phyloP scores from a whole-genome alignment of 202 grass and related monocot genomes.

The Zizania palustris region DNA sequence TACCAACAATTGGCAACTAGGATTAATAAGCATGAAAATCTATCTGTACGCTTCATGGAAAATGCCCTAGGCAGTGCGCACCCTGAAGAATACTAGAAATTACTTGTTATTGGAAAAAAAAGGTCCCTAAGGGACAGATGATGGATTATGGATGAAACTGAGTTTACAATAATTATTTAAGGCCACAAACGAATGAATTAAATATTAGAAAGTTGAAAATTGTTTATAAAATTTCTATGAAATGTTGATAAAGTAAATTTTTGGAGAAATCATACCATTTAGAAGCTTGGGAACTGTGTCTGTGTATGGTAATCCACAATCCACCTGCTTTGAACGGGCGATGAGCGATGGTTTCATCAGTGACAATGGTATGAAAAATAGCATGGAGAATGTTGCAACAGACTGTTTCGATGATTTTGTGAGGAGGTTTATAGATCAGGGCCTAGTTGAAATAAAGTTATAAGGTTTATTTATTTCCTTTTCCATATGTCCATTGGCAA shows the following conservation, averaged over 20 bases:
- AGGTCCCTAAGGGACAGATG: not conserved
- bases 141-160: too few relatives aligned
- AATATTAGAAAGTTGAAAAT: too few relatives aligned
- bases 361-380: not conserved
- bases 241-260: too few relatives aligned
- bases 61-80: slow-evolving; percentile 23
- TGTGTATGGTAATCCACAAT: too few relatives aligned
- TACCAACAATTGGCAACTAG: slow-evolving; percentile 5
- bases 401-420: slow-evolving; percentile 19
- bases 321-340: not conserved
- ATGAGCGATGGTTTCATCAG: not conserved
- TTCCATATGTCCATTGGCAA: not conserved
- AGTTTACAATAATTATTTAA: too few relatives aligned
- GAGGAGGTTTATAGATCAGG: not conserved
- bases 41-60: slow-evolving; percentile 10
- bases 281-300: too few relatives aligned
- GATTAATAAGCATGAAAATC: not conserved
- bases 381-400: not conserved
- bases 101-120: slow-evolving; percentile 20
- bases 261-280: too few relatives aligned
- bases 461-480: not conserved
- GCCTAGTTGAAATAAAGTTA: not conserved
- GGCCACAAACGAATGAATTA: too few relatives aligned
- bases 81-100: slow-evolving; percentile 15
- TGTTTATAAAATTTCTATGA: too few relatives aligned